Evolutionary conservation across 2,329 filamentous ascomycete genomes (phyloP).

Genomic region (Fusarium sp.): DNA sequence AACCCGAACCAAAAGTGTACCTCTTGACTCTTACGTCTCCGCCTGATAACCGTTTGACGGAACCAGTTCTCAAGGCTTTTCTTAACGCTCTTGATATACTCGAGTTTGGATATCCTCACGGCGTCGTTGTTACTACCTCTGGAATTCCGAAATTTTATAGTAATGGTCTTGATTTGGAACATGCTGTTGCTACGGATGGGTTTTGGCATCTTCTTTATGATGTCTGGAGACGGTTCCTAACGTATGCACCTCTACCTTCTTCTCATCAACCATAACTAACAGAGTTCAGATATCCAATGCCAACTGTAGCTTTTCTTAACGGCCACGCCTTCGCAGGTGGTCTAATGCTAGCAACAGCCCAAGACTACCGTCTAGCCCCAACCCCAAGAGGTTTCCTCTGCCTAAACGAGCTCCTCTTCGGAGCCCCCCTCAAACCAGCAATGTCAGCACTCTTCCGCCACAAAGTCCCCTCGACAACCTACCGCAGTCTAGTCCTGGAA

Average conservation of each 20-base stretch:
- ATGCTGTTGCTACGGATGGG: conserved; percentile 65
- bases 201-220: conserved; percentile 71
- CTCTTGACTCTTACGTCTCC: conserved; percentile 74
- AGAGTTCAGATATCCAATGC: conserved; percentile 70
- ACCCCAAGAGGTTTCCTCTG: conserved; percentile 75
- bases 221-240: conserved; percentile 67
- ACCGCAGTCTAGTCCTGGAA: conserved; percentile 74
- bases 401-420: conserved; percentile 82
- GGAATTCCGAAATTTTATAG: conserved; percentile 80
- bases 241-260: conserved; percentile 31
- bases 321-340: conserved; percentile 84
- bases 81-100: conserved; percentile 77
- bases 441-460: conserved; percentile 78
- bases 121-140: conserved; percentile 79
- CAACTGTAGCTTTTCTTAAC: conserved; percentile 78
- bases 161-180: conserved; percentile 80
- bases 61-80: conserved; percentile 71
- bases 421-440: conserved; percentile 74
- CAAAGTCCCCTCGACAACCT: conserved; percentile 66
- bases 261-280: not conserved
- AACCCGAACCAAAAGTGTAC: conserved; percentile 69
- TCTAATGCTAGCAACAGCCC: conserved; percentile 81
- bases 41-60: conserved; percentile 78
- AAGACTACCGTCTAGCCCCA: conserved; percentile 83
- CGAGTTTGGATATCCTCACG: conserved; percentile 70